These are phyloP conservation scores for Yamadazyma epiphylla DNA, from an alignment of 1,139 yeast species.

Conservation along the genomic window DNA sequence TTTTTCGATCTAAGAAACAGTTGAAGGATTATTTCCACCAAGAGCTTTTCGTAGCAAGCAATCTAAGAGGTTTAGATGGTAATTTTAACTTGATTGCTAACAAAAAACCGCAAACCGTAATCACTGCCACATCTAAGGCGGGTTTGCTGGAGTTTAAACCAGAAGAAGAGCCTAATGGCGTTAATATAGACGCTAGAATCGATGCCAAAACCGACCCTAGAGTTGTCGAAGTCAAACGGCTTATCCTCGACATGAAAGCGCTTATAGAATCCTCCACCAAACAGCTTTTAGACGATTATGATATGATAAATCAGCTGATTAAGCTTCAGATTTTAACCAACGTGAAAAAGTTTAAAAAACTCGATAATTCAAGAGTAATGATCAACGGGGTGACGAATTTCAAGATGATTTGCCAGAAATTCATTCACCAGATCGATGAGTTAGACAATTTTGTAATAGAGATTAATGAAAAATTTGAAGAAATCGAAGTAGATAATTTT, in stretches of 20 bases:
- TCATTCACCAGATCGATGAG: constrained; percentile 5
- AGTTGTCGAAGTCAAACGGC: not conserved
- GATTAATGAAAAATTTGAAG: constrained; percentile 11
- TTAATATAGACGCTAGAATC: not conserved
- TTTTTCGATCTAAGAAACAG: constrained; percentile 8
- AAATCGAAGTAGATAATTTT: constrained; percentile 1
- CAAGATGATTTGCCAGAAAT: constrained; percentile 9
- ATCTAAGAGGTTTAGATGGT: constrained; percentile 12
- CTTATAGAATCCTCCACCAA: constrained; percentile 4
- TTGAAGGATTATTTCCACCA: constrained; percentile 13
- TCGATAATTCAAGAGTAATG: constrained; percentile 13
- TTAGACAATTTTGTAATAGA: constrained; percentile 12
- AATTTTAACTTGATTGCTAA: constrained; percentile 2
- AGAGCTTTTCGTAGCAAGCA: constrained; percentile 17
- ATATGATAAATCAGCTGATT: constrained; percentile 8
- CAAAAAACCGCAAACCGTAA: not conserved
- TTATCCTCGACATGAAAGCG: constrained; percentile 5
- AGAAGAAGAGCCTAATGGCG: too few species aligned
- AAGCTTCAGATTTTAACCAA: constrained; percentile 12
- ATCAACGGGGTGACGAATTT: constrained; percentile 10
- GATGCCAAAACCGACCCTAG: not conserved
- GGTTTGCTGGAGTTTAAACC: too few species aligned
- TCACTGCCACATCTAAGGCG: too few species aligned
- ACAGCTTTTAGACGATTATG: constrained; percentile 1
- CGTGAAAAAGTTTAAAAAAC: constrained; percentile 9